Evolutionary conservation across 306 rosid genomes (phyloP).

Genomic region (Cyamopsis tetragonoloba): DNA sequence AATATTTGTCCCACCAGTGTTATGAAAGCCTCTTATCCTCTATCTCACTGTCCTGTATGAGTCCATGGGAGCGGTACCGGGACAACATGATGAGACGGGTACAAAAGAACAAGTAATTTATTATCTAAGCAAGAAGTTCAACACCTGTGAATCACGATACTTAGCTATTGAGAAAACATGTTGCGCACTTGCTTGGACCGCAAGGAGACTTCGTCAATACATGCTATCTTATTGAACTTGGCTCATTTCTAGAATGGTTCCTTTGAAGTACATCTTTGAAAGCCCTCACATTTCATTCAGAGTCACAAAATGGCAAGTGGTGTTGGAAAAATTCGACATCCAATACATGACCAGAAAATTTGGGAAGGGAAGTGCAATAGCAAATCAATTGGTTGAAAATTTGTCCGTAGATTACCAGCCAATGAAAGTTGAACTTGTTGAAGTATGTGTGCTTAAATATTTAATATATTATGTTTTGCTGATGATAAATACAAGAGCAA

Average conservation of each 20-base stretch:
- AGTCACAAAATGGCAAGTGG: background rate
- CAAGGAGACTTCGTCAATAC: background rate
- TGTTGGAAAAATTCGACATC: background rate
- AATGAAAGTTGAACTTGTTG: no score
- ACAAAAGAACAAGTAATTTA: background rate
- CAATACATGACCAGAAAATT: background rate
- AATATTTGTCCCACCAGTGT: background rate
- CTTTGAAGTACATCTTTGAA: background rate
- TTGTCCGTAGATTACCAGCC: no score
- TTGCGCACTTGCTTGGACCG: background rate
- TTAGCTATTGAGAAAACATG: background rate
- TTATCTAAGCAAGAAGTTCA: background rate
- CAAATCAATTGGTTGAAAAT: no score
- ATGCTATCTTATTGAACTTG: background rate
- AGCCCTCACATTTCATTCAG: background rate
- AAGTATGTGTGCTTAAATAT: no score
- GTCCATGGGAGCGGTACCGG: background rate
- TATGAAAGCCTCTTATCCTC: background rate
- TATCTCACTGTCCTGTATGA: background rate
- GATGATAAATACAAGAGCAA: no score
- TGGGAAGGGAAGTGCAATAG: background rate
- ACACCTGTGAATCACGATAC: background rate
- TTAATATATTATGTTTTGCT: no score
- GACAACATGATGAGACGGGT: background rate
- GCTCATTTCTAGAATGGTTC: background rate